These are phyloP conservation scores for Alternaria sp. DNA, from an alignment of 2,329 filamentous ascomycete genomes.

Conservation along the genomic window DNA sequence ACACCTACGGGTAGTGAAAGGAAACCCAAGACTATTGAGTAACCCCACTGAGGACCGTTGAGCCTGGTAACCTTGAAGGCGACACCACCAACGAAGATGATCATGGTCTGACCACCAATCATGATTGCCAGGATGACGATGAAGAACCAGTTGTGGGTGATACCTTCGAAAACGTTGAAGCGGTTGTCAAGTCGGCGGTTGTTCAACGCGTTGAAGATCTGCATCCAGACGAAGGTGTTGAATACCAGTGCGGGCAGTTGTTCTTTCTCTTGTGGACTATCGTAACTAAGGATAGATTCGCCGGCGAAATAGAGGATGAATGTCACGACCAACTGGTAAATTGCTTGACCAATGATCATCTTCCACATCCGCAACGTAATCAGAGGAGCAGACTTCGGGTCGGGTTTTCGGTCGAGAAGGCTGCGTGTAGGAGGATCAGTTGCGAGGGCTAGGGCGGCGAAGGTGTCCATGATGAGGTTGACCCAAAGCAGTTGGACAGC, in stretches of 20 bases:
- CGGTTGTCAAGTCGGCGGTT: constrained; percentile 93
- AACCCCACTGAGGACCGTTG: constrained; percentile 80
- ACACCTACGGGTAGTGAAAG: constrained; percentile 86
- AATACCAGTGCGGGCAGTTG: constrained; percentile 82
- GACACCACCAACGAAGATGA: constrained; percentile 82
- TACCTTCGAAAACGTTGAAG: constrained; percentile 93
- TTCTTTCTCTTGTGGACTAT: constrained; percentile 53
- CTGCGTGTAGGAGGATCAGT: constrained; percentile 87
- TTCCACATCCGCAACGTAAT: constrained; percentile 96
- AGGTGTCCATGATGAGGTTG: constrained; percentile 96
- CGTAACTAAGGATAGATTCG: constrained; percentile 64
- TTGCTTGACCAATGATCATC: constrained; percentile 93
- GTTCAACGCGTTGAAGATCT: constrained; percentile 98
- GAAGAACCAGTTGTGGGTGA: constrained; percentile 87
- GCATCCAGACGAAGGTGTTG: constrained; percentile 99
- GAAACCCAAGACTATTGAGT: constrained; percentile 81
- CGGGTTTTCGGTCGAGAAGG: constrained; percentile 80
- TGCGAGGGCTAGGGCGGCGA: constrained; percentile 85
- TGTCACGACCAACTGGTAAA: constrained; percentile 82
- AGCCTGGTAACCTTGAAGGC: constrained; percentile 79
- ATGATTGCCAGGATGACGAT: constrained; percentile 84
- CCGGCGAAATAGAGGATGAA: constrained; percentile 84
- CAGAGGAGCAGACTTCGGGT: constrained; percentile 73
- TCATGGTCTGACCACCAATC: constrained; percentile 87
- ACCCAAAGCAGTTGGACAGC: constrained; percentile 95